Base-by-base conservation (phyloP, 2,329 filamentous ascomycete species). In the Calonectria hawksworthii region DNA sequence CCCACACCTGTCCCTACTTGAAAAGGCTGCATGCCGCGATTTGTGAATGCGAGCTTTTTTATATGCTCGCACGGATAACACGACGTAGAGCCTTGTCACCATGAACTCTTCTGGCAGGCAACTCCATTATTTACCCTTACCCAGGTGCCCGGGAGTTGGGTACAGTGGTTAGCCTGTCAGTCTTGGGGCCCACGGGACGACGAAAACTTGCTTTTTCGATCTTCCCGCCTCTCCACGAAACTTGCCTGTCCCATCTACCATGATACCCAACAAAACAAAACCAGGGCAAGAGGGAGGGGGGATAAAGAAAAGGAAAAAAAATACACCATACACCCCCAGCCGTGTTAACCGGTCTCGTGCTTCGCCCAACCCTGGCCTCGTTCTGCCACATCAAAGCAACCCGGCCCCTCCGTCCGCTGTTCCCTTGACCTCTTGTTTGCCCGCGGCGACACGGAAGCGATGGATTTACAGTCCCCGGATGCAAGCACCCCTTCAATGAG, bases 141-240 rank as follows among this genome's bases (percentile, higher is more conserved):
- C 71, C 73, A 78, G 77, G 69, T 70, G 68, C 70, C 69, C 69
- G 59, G 67, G 59, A 73, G 34, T 72, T 73, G 34, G 54, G 56
- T 36, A 66, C 28, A 10, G 44, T 28, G 30, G 44, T 63, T 63
- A 63, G 56, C 56, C 36, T 63, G 56, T 38, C 14, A 13, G 56
- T 38, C 26, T n/a, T 47, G 44, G 56, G 56, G 56, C 36, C 56
- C 36, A 41, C 34, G 34, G 36, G 30, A 61, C 28, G 21, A 32
- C n/a, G 26, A 52, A 38, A 63, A 66, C 47, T 77, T 76, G 68
- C 71, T 78, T 80, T 80, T 73, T 77, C 76, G 77, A 80, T 80
- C 79, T 80, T 65, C 75, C 76, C 76, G 76, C 72, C 77, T 77
- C 77, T 77, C 78, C 77, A 74, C 77, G 74, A 44, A 44, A 54